phyloP scores from a whole-genome alignment of 169 alveolate species.

The Gregarina niphandrodes region DNA sequence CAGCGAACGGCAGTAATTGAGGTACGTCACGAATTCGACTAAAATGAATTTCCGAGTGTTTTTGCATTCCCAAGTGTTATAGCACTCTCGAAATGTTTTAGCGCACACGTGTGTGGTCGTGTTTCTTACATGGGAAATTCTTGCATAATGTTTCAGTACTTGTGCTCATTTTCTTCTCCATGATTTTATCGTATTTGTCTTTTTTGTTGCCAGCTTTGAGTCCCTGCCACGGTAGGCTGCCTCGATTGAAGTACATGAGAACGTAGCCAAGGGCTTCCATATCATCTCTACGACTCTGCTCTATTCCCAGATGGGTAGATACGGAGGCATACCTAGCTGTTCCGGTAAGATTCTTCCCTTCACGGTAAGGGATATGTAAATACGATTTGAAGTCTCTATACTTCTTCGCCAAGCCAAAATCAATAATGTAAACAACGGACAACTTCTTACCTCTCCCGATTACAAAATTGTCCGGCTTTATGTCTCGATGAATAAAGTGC shows the following conservation, averaged over 20 bases:
- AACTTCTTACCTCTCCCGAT: conserved; percentile 54
- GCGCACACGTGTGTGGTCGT: too few relatives aligned
- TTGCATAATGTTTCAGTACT: conserved; percentile 83
- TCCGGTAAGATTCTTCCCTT: conserved; percentile 86
- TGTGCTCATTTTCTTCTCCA: conserved; percentile 89
- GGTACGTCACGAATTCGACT: conserved; percentile 61
- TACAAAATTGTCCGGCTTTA: conserved; percentile 86
- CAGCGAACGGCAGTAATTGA: conserved; percentile 70
- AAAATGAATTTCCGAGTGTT: too few relatives aligned
- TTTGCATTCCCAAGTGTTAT: too few relatives aligned
- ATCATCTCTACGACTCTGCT: conserved; percentile 90
- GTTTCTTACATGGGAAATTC: conserved; percentile 46
- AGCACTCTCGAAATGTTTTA: too few relatives aligned
- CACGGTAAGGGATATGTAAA: conserved; percentile 88
- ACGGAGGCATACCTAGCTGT: conserved; percentile 90
- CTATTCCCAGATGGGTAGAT: conserved; percentile 94
- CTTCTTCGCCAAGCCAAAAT: conserved; percentile 83
- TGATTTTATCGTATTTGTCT: conserved; percentile 88
- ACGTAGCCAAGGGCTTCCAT: conserved; percentile 93
- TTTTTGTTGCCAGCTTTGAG: conserved; percentile 71
- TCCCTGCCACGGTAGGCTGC: conserved; percentile 94
- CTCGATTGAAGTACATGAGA: conserved; percentile 80
- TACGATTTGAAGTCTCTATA: conserved; percentile 76
- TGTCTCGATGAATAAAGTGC: conserved; percentile 83
- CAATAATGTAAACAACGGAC: conserved; percentile 64